phyloP scores from a whole-genome alignment of 1,139 yeast species.

The Yamadazyma jaroonii region DNA sequence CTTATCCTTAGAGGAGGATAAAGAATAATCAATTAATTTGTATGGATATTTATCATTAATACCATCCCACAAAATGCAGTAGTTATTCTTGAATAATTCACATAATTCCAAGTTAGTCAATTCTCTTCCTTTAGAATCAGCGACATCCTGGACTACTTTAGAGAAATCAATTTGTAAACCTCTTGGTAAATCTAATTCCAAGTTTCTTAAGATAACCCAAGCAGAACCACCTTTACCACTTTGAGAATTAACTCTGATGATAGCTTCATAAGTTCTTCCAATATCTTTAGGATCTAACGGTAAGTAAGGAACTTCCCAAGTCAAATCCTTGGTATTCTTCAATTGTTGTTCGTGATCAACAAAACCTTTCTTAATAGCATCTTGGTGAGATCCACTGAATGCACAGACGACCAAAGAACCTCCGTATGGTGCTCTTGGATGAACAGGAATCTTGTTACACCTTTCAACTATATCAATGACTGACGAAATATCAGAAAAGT shows the following conservation, averaged over 20 bases:
- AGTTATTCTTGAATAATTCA: conserved; percentile 35
- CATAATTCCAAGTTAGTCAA: conserved; percentile 42
- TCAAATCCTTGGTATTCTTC: conserved; percentile 19
- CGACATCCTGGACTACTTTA: conserved; percentile 36
- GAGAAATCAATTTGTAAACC: conserved; percentile 44
- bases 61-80: conserved; percentile 34
- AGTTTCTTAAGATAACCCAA: conserved; percentile 46
- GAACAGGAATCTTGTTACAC: conserved; percentile 93
- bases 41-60: conserved; percentile 32
- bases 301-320: conserved; percentile 46
- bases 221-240: conserved; percentile 53
- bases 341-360: conserved; percentile 27
- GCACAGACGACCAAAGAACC: conserved; percentile 97
- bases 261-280: conserved; percentile 51
- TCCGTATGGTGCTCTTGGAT: conserved; percentile 93
- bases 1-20: conserved; percentile 23
- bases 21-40: conserved; percentile 52
- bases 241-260: conserved; percentile 49
- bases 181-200: conserved; percentile 49
- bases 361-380: conserved; percentile 55
- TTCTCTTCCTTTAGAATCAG: conserved; percentile 45
- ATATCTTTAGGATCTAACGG: conserved; percentile 51
- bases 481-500: conserved; percentile 78
- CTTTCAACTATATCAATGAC: conserved; percentile 86
- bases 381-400: conserved; percentile 95